A percentile compares a stretch with the other conserved stretches of the same genome.
These are phyloP conservation scores for Candida anutae DNA, from an alignment of 1,139 yeast species.

Conservation along the genomic window DNA sequence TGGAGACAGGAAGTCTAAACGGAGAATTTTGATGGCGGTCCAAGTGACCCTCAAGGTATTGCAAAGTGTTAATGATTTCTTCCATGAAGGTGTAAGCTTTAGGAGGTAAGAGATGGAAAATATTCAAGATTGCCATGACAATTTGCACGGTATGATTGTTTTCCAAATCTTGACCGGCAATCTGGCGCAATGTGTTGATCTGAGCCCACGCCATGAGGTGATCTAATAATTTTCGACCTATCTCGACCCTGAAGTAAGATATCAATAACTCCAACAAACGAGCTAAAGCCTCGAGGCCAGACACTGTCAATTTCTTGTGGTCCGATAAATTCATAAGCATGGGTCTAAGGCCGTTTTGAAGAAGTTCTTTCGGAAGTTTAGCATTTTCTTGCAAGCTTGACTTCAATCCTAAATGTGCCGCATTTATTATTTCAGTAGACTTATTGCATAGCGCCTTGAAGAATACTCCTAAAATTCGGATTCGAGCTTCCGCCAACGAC, in stretches of 20 bases:
- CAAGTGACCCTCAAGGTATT: slow-evolving; percentile 71
- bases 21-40: slow-evolving; percentile 87
- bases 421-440: slow-evolving; percentile 82
- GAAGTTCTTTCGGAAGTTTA: slow-evolving; percentile 82
- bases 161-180: slow-evolving; percentile 67
- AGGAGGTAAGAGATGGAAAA: slow-evolving; percentile 86
- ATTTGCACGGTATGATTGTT: slow-evolving; percentile 78
- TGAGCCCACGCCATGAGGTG: slow-evolving; percentile 97
- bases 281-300: slow-evolving; percentile 89
- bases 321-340: slow-evolving; percentile 93
- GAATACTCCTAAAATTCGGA: slow-evolving; percentile 84
- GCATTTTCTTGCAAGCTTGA: slow-evolving; percentile 80
- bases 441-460: slow-evolving; percentile 88
- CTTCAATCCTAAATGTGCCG: slow-evolving; percentile 84
- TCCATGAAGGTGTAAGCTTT: slow-evolving; percentile 90
- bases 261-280: slow-evolving; percentile 77
- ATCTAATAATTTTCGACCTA: slow-evolving; percentile 86
- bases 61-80: slow-evolving; percentile 69
- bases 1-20: slow-evolving; percentile 84
- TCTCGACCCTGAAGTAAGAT: slow-evolving; percentile 92
- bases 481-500: slow-evolving; percentile 76
- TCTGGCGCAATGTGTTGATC: slow-evolving; percentile 62
- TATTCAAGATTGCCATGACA: slow-evolving; percentile 83
- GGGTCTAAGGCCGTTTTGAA: slow-evolving; percentile 91
- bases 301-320: slow-evolving; percentile 79